Percentiles rank a stretch among this genome's conserved stretches.
These are phyloP conservation scores for Candida ponderosae DNA, from an alignment of 805 yeast genomes.

Conservation along the genomic window DNA sequence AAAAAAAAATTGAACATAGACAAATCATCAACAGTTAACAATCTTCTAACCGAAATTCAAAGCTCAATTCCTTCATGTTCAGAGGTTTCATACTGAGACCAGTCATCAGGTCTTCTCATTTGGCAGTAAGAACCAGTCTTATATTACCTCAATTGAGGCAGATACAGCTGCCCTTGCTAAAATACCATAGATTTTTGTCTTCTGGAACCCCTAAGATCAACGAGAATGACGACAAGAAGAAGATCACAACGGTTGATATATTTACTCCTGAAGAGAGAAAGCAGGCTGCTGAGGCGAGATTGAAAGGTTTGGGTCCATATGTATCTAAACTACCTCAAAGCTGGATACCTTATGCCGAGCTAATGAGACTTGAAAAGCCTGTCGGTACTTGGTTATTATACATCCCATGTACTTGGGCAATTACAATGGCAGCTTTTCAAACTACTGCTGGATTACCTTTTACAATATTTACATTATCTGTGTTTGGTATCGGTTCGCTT, in stretches of 20 bases:
- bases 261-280: not conserved
- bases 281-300: slow-evolving; percentile 19
- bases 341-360: slow-evolving; percentile 84
- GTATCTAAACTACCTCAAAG: slow-evolving; percentile 59
- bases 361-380: slow-evolving; percentile 90
- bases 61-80: too few relatives aligned
- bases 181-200: not conserved
- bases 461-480: slow-evolving; percentile 51
- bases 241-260: not conserved
- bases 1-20: too few relatives aligned
- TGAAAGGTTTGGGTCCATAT: slow-evolving; percentile 39
- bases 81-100: not conserved
- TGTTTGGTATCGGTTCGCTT: slow-evolving; percentile 79
- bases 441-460: slow-evolving; percentile 60
- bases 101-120: not conserved
- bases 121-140: not conserved
- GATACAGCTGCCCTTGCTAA: not conserved
- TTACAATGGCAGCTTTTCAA: slow-evolving; percentile 78
- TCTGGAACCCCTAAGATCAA: not conserved
- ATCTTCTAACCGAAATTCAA: too few relatives aligned
- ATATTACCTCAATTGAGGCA: not conserved
- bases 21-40: too few relatives aligned
- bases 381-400: slow-evolving; percentile 85
- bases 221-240: not conserved
- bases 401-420: slow-evolving; percentile 89